Conservation (phyloP, 176 grass and related monocot species). For the Carex parvula region DNA sequence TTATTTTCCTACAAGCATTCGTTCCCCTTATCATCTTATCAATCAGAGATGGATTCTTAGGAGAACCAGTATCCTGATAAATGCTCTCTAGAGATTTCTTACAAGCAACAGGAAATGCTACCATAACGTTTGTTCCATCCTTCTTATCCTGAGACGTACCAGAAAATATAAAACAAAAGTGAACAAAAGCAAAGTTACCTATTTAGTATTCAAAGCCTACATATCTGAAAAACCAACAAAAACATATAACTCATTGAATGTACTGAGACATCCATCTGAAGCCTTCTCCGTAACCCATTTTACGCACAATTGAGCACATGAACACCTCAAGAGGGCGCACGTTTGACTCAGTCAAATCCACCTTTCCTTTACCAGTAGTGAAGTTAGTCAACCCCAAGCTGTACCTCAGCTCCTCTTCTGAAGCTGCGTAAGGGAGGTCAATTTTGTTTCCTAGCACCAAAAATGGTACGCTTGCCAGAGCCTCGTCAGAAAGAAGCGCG, state of each 20-base stretch:
- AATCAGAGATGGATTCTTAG: not conserved
- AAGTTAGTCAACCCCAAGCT: constrained; percentile 68
- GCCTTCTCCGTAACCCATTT: constrained; percentile 82
- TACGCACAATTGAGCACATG: constrained; percentile 85
- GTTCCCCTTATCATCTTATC: constrained; percentile 3
- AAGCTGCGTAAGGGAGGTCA: constrained; percentile 60
- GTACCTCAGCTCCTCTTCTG: constrained; percentile 69
- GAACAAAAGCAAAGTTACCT: not conserved
- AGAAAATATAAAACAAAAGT: not conserved
- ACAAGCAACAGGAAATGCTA: not conserved
- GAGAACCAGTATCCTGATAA: not conserved
- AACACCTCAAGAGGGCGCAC: constrained; percentile 77
- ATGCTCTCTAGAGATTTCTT: not conserved
- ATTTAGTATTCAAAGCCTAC: not conserved
- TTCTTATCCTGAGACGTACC: not conserved
- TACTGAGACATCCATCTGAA: constrained; percentile 91
- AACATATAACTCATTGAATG: constrained; percentile 47
- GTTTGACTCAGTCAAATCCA: constrained; percentile 50
- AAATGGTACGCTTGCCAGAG: constrained; percentile 56
- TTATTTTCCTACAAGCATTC: too few relatives aligned
- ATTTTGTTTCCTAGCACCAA: constrained; percentile 86
- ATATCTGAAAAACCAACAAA: not conserved
- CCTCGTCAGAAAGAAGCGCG: constrained; percentile 66
- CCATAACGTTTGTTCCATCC: not conserved
- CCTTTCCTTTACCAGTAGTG: constrained; percentile 75